Base-by-base conservation (phyloP, 129 eudicot species). In the Smallanthus sonchifolius region DNA sequence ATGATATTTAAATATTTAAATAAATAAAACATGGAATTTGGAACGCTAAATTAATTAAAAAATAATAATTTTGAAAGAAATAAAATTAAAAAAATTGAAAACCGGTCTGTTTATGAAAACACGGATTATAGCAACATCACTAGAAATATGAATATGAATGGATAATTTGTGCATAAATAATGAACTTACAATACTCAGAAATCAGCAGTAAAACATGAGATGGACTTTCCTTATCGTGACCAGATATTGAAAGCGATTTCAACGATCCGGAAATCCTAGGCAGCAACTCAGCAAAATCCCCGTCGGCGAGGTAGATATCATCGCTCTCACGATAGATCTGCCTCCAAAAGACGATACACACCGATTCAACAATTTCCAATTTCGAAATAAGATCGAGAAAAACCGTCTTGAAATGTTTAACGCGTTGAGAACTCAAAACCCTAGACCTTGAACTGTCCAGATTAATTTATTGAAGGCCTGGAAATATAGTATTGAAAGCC, bases 401-500 rank as follows among this genome's bases (percentile, higher is more conserved):
- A 7, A 40, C 38, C 8, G 4, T 39, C 30, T 39, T 72, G 10
- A 11, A 43, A 24, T 19, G 8, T 5, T 49, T 49, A 14, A 49
- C 15, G 55, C 15, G 20, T 14, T n/a, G 55, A 49, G 14, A 24
- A 56, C 15, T 56, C 10, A 37, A 20, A 56, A n/a, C 17, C 17
- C 0, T 15, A 48, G 35, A 20, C 3, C 9, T 9, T 56, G 63
- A 56, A 49, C 15, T 49, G 55, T 15, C 4, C 6, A 54, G 61
- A 54, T 54, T 17, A 16, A 54, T 54, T 19, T 34, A 54, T 19
- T 34, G 34, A 20, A 17, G 61, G 67, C 75, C 81, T 28, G 72
- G 69, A n/a, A 82, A 67, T 24, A 85, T 73, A 7, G 77, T 14
- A 67, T 85, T 30, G 2, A 85, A 76, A 65, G 86, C 37, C 61